Percentiles rank a stretch among this genome's conserved stretches.
Evolutionary conservation across 352 stramenopile genomes (phyloP).

Genomic region (Peronospora farinosa): DNA sequence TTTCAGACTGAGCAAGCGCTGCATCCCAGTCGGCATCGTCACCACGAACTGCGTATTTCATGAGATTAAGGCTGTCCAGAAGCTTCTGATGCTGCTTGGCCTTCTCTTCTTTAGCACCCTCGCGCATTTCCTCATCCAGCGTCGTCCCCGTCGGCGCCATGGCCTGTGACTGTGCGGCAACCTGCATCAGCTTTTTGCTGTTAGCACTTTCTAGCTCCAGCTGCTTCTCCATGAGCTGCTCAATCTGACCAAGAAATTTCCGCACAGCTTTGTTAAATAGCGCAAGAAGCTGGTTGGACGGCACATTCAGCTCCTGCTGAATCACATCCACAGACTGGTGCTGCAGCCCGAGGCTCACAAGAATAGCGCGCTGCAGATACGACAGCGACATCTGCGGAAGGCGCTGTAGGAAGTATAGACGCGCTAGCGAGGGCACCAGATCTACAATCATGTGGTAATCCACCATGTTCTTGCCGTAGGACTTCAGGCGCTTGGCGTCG

Average conservation of each 20-base stretch:
- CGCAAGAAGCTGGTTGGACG: constrained; percentile 93
- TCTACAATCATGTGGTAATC: constrained; percentile 99
- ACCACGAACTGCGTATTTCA: constrained; percentile 93
- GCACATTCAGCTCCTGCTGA: constrained; percentile 90
- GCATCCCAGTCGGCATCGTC: constrained; percentile 90
- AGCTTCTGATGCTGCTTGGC: constrained; percentile 79
- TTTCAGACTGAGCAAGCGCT: constrained; percentile 42
- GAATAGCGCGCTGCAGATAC: constrained; percentile 92
- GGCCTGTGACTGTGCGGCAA: constrained; percentile 55
- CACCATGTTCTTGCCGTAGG: constrained; percentile 97
- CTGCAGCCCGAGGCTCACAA: constrained; percentile 92
- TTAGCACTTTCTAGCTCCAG: constrained; percentile 67
- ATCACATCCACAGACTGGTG: constrained; percentile 92
- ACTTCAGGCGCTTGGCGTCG: constrained; percentile 96
- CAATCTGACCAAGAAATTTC: constrained; percentile 84
- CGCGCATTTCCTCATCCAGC: constrained; percentile 71
- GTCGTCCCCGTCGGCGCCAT: constrained; percentile 79
- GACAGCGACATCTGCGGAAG: constrained; percentile 92
- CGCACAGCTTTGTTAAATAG: constrained; percentile 97
- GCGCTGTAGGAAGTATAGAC: constrained; percentile 94
- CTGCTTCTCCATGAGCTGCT: constrained; percentile 75
- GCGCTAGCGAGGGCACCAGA: constrained; percentile 90
- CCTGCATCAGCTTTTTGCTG: constrained; percentile 51
- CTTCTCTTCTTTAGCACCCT: constrained; percentile 72
- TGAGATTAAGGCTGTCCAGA: constrained; percentile 88